Conservation (phyloP, 176 grass and related monocot species). For the Areca catechu region DNA sequence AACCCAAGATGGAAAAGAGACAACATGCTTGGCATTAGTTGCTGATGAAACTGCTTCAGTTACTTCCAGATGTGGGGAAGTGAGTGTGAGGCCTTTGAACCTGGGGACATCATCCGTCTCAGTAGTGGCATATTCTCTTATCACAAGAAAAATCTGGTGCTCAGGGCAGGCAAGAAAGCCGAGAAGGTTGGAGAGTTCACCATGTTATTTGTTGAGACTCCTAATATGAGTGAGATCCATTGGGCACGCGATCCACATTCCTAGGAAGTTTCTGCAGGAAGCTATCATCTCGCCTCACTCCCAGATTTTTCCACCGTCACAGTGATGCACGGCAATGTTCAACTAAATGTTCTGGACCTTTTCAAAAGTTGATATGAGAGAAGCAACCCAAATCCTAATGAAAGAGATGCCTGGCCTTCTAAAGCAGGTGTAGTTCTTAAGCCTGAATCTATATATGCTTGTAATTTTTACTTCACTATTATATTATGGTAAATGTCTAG, state of each 20-base stretch:
- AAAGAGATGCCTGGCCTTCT: too few species aligned
- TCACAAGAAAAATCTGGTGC: conserved; percentile 42
- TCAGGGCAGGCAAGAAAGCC: conserved; percentile 45
- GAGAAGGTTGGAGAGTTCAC: conserved; percentile 71
- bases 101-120: conserved; percentile 61
- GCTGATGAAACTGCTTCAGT: conserved; percentile 60
- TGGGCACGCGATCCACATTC: conserved; percentile 28
- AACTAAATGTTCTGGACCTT: too few species aligned
- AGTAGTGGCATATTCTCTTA: conserved; percentile 68
- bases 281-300: conserved; percentile 40
- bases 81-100: conserved; percentile 62
- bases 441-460: too few species aligned
- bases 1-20: conserved; percentile 18
- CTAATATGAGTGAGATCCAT: conserved; percentile 80
- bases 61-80: conserved; percentile 78
- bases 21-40: conserved; percentile 54
- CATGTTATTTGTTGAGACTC: conserved; percentile 76
- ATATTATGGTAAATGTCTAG: too few species aligned
- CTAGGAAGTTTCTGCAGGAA: conserved; percentile 46
- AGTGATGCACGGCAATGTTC: neutral
- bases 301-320: conserved; percentile 34
- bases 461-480: too few species aligned
- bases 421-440: too few species aligned
- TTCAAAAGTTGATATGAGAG: too few species aligned
- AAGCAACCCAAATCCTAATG: too few species aligned